Evolutionary conservation across 176 grass and related monocot genomes (phyloP), one percentile per base, ranked within the genome.

Genomic region (Zoysia japonica): DNA sequence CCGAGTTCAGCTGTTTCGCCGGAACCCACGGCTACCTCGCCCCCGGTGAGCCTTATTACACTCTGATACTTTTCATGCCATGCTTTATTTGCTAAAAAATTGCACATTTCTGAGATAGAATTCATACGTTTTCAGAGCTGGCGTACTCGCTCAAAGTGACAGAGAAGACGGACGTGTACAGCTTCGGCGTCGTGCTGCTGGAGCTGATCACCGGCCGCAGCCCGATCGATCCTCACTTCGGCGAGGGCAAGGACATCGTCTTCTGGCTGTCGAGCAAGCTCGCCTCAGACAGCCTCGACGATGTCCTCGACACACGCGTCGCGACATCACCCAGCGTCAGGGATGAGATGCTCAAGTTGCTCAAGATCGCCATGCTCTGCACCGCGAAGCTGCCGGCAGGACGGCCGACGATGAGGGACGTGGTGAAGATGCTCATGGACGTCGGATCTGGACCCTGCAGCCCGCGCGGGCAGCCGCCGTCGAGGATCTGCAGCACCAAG

Each of bases 11-110:
- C 61, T 88, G 89, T 78, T 90, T 97, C 83, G 94, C 94, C 53
- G 94, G 94, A 10, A 97, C 94, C 60, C 89, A 94, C 37, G 94
- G 94, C 44, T 97, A 97, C 82, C 92, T 97, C 43, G 94, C 94
- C 19, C 94, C 94, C 39, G 94, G 94, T 97, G 41, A 82, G 53
- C 28, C 51, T 11, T 47, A 7, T 12, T 44, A 48, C 1, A 12
- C 3, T 40, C 40, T 14, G 9, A 70, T 47, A 7, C 2, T 11
- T 5, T 7, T 36, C 19, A 61, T 9, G 2, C 20, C 1, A 20
- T 7, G 5, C 10, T 46, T 46, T 17, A 5, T 6, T 49, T 16
- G 1, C 15, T 3, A 11, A 28, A 36, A 37, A 2, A 65, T 11
- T 41, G 19, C 6, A 36, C 10, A 9, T 10, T 37, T 17, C 59